phyloP scores from a whole-genome alignment of 176 grass and related monocot genomes.

The Oryza brachyantha region DNA sequence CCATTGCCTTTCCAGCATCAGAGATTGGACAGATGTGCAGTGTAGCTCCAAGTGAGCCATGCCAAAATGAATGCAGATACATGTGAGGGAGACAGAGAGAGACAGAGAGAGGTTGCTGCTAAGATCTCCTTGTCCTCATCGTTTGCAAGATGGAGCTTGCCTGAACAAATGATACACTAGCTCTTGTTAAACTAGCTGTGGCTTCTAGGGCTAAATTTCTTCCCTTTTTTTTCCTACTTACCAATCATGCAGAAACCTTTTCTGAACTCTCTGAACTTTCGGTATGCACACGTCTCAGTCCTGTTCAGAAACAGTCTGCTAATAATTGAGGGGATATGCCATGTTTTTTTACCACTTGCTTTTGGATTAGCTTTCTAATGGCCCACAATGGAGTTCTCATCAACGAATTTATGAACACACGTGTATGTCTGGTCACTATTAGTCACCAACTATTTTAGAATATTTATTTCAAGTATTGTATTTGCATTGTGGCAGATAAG shows the following conservation, averaged over 20 bases:
- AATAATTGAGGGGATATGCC: constrained; percentile 35
- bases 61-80: constrained; percentile 14
- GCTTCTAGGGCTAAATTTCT: neutral
- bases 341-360: neutral
- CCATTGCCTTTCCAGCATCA: constrained; percentile 20
- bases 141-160: neutral
- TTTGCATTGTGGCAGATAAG: neutral
- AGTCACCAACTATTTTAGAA: neutral
- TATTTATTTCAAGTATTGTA: neutral
- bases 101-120: neutral
- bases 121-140: constrained; percentile 28
- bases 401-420: neutral
- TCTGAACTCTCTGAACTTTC: constrained; percentile 17
- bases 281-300: constrained; percentile 37
- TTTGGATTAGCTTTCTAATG: neutral
- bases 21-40: constrained; percentile 5
- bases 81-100: constrained; percentile 22
- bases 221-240: neutral
- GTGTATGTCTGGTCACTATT: neutral
- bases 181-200: neutral
- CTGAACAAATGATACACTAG: neutral
- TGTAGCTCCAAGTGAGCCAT: constrained; percentile 18
- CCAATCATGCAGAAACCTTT: constrained; percentile 31
- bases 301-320: constrained; percentile 5
- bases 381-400: constrained; percentile 19